phyloP scores from a whole-genome alignment of 441 rosid genomes.

The Adansonia madagascariensis region DNA sequence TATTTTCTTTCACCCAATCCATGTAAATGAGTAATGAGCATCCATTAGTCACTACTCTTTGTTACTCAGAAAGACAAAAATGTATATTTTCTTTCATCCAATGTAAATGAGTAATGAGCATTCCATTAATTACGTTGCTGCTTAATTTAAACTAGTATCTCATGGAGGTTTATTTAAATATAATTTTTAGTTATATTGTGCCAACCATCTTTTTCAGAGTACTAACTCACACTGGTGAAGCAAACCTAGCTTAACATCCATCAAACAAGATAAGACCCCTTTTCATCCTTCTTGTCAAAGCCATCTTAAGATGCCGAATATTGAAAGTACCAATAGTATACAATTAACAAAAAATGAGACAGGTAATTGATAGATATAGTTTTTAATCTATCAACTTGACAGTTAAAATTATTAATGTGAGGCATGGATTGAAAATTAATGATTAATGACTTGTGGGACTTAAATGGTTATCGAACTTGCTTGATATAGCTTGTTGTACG shows the following conservation, averaged over 20 bases:
- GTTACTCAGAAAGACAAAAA: neutral
- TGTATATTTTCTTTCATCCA: neutral
- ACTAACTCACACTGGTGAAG: constrained; percentile 8
- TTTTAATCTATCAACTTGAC: neutral
- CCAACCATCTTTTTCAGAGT: neutral
- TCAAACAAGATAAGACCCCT: neutral
- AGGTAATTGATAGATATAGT: neutral
- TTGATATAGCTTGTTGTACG: constrained; percentile 99
- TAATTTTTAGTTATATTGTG: constrained; percentile 7
- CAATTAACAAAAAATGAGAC: neutral
- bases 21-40: neutral
- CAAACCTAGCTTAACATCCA: neutral
- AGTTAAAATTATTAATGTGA: neutral
- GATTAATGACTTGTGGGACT: constrained; percentile 8
- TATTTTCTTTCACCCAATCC: neutral
- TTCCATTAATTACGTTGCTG: neutral
- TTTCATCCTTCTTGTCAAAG: neutral
- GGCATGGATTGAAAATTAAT: neutral
- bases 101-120: neutral
- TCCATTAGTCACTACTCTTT: neutral
- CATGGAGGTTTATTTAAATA: neutral
- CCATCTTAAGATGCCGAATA: neutral
- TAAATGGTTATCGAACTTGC: constrained; percentile 54
- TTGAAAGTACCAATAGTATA: neutral
- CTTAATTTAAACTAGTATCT: neutral